Evolutionary conservation across 805 yeast genomes (phyloP).

Genomic region (Lipomyces sp.): DNA sequence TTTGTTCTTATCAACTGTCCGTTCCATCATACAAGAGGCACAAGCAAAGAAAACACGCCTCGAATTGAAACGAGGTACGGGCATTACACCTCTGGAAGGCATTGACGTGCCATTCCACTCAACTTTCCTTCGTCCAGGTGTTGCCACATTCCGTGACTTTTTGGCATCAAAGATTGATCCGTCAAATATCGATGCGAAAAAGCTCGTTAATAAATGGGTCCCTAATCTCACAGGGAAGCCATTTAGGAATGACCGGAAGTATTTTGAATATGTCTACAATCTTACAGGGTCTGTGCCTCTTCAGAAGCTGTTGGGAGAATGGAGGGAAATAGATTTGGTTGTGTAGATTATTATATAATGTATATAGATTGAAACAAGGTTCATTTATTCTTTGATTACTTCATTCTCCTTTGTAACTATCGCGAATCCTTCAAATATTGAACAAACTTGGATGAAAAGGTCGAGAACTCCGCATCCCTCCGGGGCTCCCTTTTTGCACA

Average conservation of each 20-base stretch:
- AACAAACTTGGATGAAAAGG: too few species aligned
- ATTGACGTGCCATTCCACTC: slow-evolving; percentile 99
- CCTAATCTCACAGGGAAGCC: slow-evolving; percentile 99
- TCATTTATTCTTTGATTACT: too few species aligned
- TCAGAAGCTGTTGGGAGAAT: slow-evolving; percentile 85
- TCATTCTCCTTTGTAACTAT: too few species aligned
- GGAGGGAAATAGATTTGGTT: slow-evolving; percentile 68
- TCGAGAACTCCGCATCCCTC: too few species aligned
- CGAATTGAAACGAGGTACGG: slow-evolving; percentile 94
- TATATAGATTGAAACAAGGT: too few species aligned
- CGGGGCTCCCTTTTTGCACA: too few species aligned
- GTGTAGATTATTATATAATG: too few species aligned
- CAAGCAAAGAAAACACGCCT: slow-evolving; percentile 93
- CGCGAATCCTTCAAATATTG: too few species aligned
- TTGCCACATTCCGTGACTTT: slow-evolving; percentile 98
- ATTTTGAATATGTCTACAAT: slow-evolving; percentile 92
- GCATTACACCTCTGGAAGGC: slow-evolving; percentile 97
- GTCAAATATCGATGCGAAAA: slow-evolving; percentile 92
- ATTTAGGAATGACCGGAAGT: slow-evolving; percentile 91
- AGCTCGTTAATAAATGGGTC: slow-evolving; percentile 91
- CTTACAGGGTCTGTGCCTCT: slow-evolving; percentile 90
- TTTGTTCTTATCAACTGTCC: slow-evolving; percentile 85
- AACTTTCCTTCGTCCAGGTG: slow-evolving; percentile 95
- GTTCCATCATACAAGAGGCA: slow-evolving; percentile 83
- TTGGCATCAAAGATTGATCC: slow-evolving; percentile 92